Conservation (phyloP, 176 grass and related monocot genomes). For the Puya raimondii region DNA sequence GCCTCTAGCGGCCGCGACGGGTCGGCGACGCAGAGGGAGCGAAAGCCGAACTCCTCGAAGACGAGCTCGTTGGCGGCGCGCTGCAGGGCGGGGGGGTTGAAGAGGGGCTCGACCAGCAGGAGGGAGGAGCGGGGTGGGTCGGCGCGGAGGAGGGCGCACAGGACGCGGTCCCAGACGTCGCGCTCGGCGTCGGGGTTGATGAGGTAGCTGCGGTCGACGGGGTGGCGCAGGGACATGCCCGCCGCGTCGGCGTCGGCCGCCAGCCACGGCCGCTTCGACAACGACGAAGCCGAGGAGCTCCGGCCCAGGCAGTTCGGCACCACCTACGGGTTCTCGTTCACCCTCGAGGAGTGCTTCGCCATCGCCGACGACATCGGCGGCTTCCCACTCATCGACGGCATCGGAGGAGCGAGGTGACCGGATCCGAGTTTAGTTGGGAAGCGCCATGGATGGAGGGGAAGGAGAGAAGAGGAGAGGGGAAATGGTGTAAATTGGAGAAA, state of each 20-base stretch:
- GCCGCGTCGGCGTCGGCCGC: slow-evolving; percentile 65
- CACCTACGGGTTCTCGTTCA: too few relatives aligned
- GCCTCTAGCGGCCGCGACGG: too few relatives aligned
- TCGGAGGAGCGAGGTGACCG: too few relatives aligned
- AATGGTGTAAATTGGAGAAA: too few relatives aligned
- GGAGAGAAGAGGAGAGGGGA: too few relatives aligned
- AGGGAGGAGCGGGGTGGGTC: slow-evolving; percentile 57
- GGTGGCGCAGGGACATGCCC: slow-evolving; percentile 60
- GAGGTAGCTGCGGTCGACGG: slow-evolving; percentile 83
- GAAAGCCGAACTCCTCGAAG: slow-evolving; percentile 85
- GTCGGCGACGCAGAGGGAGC: slow-evolving; percentile 65
- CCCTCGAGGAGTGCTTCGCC: too few relatives aligned
- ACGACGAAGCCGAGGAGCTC: too few relatives aligned
- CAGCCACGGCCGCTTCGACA: slow-evolving; percentile 74
- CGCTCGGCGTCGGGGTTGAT: slow-evolving; percentile 72
- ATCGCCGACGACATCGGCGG: too few relatives aligned
- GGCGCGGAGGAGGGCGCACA: slow-evolving; percentile 47
- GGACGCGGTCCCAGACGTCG: slow-evolving; percentile 81
- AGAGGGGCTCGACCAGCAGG: slow-evolving; percentile 71
- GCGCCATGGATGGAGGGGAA: too few relatives aligned
- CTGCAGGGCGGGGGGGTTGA: slow-evolving; percentile 70
- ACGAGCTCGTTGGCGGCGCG: slow-evolving; percentile 70
- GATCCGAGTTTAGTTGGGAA: too few relatives aligned
- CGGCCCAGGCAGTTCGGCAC: slow-evolving; percentile 88
- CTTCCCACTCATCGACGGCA: too few relatives aligned